A percentile compares a stretch with the other conserved stretches of the same genome.
These are phyloP conservation scores for Penicillium sp. DNA, from an alignment of 2,329 filamentous ascomycete genomes.

Conservation along the genomic window DNA sequence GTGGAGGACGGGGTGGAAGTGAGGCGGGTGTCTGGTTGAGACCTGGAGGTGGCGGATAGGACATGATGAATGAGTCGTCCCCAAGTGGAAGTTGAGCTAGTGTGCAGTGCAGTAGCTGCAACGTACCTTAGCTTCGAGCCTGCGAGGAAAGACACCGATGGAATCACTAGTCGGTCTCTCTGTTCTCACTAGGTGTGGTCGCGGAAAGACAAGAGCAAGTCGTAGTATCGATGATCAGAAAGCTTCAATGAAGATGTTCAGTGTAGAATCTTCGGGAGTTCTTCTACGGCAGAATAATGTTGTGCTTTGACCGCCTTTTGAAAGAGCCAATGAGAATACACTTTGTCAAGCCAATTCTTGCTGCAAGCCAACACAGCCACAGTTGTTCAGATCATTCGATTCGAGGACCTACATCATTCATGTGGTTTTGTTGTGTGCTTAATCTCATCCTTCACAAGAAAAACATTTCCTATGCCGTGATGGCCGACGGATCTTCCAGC, in stretches of 20 bases:
- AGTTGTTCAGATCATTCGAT: too few species aligned
- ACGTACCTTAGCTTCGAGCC: slow-evolving; percentile 41
- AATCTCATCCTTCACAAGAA: too few species aligned
- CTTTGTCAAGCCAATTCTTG: too few species aligned
- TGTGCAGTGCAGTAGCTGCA: slow-evolving; percentile 28
- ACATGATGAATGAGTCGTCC: slow-evolving; percentile 58
- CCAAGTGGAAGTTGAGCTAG: slow-evolving; percentile 31
- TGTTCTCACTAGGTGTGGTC: background rate
- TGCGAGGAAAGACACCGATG: slow-evolving; percentile 11
- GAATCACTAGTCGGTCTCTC: slow-evolving; percentile 19
- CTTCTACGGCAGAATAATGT: background rate
- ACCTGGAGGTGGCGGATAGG: slow-evolving; percentile 82
- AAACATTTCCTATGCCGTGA: too few species aligned
- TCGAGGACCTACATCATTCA: too few species aligned
- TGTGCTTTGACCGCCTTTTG: background rate
- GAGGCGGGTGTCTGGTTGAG: slow-evolving; percentile 51
- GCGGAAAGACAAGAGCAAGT: too few species aligned
- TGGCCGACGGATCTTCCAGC: too few species aligned
- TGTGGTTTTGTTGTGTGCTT: too few species aligned
- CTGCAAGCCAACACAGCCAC: too few species aligned
- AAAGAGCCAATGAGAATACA: background rate
- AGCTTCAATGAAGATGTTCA: too few species aligned
- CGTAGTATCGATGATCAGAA: too few species aligned
- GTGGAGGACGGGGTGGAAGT: slow-evolving; percentile 72
- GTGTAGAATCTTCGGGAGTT: slow-evolving; percentile 3